These are phyloP conservation scores for Teratosphaeria gauchensis DNA, from an alignment of 2,329 filamentous ascomycete species.

Conservation along the genomic window DNA sequence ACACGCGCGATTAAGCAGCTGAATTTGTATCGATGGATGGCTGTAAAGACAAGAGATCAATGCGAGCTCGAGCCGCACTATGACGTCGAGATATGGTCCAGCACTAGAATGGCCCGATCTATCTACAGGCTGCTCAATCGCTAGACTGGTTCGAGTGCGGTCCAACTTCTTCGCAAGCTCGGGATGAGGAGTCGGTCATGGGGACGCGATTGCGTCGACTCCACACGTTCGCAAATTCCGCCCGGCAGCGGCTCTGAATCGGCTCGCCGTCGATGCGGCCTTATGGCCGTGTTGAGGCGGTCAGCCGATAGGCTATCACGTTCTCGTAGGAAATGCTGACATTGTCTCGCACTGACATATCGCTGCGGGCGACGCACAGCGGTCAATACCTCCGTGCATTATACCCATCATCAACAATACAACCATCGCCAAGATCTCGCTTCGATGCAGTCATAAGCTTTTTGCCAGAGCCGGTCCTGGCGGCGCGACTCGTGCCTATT, in stretches of 20 bases:
- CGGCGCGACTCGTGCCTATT: background rate
- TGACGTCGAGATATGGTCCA: background rate
- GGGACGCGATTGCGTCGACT: background rate
- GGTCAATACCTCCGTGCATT: background rate
- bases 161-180: background rate
- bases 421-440: background rate
- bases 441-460: background rate
- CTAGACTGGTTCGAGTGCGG: background rate
- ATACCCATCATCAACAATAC: background rate
- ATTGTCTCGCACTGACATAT: background rate
- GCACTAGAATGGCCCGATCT: no score
- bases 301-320: background rate
- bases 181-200: background rate
- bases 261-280: background rate
- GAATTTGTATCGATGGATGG: no score
- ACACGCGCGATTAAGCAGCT: no score
- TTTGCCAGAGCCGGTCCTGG: background rate
- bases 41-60: background rate
- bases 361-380: background rate
- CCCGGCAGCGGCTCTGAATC: background rate
- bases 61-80: background rate
- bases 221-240: background rate
- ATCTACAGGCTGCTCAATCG: background rate
- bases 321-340: background rate
- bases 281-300: background rate